Conservation (phyloP, 176 grass and related monocot species). For the Thinopyrum elongatum region DNA sequence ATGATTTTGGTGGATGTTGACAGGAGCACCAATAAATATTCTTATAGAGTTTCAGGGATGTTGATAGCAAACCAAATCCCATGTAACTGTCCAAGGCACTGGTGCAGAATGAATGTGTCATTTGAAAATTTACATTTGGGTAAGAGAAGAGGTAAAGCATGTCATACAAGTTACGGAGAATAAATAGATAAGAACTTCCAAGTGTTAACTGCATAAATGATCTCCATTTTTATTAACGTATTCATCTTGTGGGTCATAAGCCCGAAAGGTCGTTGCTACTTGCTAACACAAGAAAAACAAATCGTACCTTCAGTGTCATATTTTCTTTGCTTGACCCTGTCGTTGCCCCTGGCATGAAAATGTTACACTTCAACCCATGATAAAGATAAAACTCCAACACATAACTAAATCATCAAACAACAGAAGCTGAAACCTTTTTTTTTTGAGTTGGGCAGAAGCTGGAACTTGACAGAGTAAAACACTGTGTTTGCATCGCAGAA, state of each 20-base stretch:
- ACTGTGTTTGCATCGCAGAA: neutral
- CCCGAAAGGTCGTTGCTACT: neutral
- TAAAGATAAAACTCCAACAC: neutral
- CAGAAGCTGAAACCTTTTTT: neutral
- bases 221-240: neutral
- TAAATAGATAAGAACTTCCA: neutral
- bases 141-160: neutral
- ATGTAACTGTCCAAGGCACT: neutral
- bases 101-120: neutral
- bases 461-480: slow-evolving; percentile 8
- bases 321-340: slow-evolving; percentile 30
- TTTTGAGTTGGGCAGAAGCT: neutral
- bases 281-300: slow-evolving; percentile 12
- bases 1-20: neutral
- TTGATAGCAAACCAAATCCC: neutral
- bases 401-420: neutral
- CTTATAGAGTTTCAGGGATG: too few relatives aligned
- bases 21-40: neutral
- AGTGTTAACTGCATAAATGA: neutral
- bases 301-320: slow-evolving; percentile 52
- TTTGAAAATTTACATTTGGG: neutral
- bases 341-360: slow-evolving; percentile 42
- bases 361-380: slow-evolving; percentile 7
- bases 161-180: neutral
- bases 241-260: neutral